Percentiles rank a stretch among this genome's conserved stretches.
Evolutionary conservation across 1,284 basidiomycete genomes (phyloP).

Genomic region (Phaffia rhodozyma): DNA sequence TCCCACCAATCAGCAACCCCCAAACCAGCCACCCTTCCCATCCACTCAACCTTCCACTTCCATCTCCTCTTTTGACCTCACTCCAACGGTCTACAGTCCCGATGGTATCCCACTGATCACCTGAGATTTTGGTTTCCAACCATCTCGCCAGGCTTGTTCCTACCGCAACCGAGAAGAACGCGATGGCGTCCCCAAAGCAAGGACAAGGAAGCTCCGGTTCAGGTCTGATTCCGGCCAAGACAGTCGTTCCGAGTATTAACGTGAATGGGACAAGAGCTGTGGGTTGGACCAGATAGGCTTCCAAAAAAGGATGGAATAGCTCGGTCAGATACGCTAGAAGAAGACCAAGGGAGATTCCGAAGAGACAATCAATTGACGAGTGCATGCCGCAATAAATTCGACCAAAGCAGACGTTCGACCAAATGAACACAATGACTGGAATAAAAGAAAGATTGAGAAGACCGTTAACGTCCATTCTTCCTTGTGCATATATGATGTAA

Average conservation of each 20-base stretch:
- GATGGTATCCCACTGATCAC: not conserved
- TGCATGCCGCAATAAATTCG: constrained; percentile 88
- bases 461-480: not conserved
- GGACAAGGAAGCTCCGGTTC: constrained; percentile 47
- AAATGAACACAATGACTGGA: constrained; percentile 20
- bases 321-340: constrained; percentile 51
- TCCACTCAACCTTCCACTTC: not conserved
- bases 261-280: not conserved
- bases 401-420: constrained; percentile 69
- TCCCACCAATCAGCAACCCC: constrained; percentile 33
- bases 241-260: not conserved
- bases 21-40: not conserved
- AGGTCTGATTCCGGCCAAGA: not conserved
- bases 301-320: not conserved
- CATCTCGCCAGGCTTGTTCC: constrained; percentile 63
- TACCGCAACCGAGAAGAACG: constrained; percentile 70
- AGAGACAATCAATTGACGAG: constrained; percentile 61
- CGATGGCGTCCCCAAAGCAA: constrained; percentile 96
- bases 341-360: constrained; percentile 54
- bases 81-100: no score
- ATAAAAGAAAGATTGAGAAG: not conserved
- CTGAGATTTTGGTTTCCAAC: constrained; percentile 31
- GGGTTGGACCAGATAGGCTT: not conserved
- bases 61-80: no score
- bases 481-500: no score